phyloP scores from a whole-genome alignment of 2,329 filamentous ascomycete genomes.

The Blumeriella jaapii region DNA sequence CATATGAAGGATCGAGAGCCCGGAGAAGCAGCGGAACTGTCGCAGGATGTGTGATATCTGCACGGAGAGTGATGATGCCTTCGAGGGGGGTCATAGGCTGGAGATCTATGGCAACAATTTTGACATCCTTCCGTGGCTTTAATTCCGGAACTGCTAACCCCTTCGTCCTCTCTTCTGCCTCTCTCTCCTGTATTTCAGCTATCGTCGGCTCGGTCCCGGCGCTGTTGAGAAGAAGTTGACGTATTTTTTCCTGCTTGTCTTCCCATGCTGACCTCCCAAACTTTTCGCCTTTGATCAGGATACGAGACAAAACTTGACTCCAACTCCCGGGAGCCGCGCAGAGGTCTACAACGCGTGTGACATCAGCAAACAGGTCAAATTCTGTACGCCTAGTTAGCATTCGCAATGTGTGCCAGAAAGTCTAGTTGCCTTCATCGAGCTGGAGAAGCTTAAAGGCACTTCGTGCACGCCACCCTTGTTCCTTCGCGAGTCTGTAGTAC shows the following conservation, averaged over 20 bases:
- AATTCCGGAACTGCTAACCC: slow-evolving; percentile 19
- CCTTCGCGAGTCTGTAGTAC: slow-evolving; percentile 95
- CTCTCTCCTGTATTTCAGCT: slow-evolving; percentile 5
- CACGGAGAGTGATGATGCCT: slow-evolving; percentile 82
- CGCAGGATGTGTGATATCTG: slow-evolving; percentile 94
- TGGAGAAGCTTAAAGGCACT: slow-evolving; percentile 97
- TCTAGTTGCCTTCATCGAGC: slow-evolving; percentile 59
- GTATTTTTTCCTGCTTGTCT: slow-evolving; percentile 61
- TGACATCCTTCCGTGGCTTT: slow-evolving; percentile 56
- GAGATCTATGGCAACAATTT: slow-evolving; percentile 90
- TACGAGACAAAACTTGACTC: slow-evolving; percentile 90
- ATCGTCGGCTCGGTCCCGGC: slow-evolving; percentile 15
- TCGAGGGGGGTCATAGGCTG: slow-evolving; percentile 92
- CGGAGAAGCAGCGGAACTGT: slow-evolving; percentile 82
- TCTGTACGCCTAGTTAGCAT: slow-evolving; percentile 36
- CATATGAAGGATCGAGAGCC: slow-evolving; percentile 66
- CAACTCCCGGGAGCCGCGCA: slow-evolving; percentile 94
- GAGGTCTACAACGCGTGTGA: slow-evolving; percentile 87
- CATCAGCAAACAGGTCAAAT: slow-evolving; percentile 85
- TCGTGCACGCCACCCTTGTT: slow-evolving; percentile 94
- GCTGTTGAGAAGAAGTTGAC: slow-evolving; percentile 43
- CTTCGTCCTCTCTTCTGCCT: slow-evolving; percentile 25
- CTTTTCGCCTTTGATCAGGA: slow-evolving; percentile 85
- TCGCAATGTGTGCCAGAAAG: not conserved
- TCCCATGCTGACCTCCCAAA: slow-evolving; percentile 82